A percentile compares a stretch with the other conserved stretches of the same genome.
These are phyloP conservation scores for Debaryomyces prosopidis DNA, from an alignment of 805 yeast species.

Conservation along the genomic window DNA sequence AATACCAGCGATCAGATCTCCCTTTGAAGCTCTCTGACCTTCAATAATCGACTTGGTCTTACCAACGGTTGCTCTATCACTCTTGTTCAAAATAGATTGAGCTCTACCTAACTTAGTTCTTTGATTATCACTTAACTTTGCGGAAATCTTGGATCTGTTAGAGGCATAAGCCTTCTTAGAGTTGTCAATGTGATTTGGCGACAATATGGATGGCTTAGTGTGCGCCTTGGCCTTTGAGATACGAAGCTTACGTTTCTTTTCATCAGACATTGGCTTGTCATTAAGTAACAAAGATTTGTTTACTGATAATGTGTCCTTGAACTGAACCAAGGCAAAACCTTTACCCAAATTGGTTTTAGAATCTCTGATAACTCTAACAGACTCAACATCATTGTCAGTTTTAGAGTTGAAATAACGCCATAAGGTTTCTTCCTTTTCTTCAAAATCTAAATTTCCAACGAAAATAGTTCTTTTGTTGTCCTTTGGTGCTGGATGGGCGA, in stretches of 20 bases:
- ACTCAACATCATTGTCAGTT: slow-evolving; percentile 61
- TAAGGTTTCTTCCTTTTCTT: slow-evolving; percentile 83
- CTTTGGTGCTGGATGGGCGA: slow-evolving; percentile 86
- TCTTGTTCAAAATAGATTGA: slow-evolving; percentile 68
- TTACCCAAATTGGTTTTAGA: slow-evolving; percentile 92
- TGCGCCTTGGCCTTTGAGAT: slow-evolving; percentile 57
- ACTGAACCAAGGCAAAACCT: slow-evolving; percentile 96
- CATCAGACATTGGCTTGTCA: slow-evolving; percentile 56
- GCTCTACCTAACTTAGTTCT: slow-evolving; percentile 83
- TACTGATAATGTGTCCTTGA: slow-evolving; percentile 69
- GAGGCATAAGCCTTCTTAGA: slow-evolving; percentile 24
- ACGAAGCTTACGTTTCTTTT: slow-evolving; percentile 63
- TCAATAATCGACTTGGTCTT: slow-evolving; percentile 48
- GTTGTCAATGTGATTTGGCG: slow-evolving; percentile 46
- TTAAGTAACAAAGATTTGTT: slow-evolving; percentile 78
- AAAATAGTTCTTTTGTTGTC: slow-evolving; percentile 83
- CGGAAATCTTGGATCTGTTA: slow-evolving; percentile 16
- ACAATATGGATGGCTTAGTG: slow-evolving; percentile 41
- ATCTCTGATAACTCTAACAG: slow-evolving; percentile 89
- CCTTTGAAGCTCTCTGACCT: slow-evolving; percentile 78
- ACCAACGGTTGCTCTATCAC: slow-evolving; percentile 74
- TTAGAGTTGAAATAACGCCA: slow-evolving; percentile 73
- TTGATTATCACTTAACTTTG: slow-evolving; percentile 59
- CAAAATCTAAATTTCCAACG: slow-evolving; percentile 92
- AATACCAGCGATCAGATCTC: slow-evolving; percentile 58